These are phyloP conservation scores for Conidiobolus incongruus DNA, from an alignment of 371 early-diverging fungal genomes.

Conservation along the genomic window DNA sequence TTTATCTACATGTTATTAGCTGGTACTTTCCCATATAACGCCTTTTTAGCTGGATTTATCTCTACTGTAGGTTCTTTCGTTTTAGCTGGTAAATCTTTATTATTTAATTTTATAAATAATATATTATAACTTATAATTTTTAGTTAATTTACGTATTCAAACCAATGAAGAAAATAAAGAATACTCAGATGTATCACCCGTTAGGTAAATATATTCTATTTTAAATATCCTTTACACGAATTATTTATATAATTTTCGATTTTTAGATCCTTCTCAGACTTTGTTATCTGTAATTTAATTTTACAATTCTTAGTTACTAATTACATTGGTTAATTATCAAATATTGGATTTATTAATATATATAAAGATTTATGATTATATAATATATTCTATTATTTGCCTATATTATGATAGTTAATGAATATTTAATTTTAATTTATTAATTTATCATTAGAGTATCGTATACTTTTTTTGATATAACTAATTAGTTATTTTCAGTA, in stretches of 20 bases:
- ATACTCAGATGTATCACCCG: conserved; percentile 21
- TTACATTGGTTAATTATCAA: conserved; percentile 55
- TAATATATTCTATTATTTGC: no score
- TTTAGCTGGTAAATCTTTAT: conserved; percentile 42
- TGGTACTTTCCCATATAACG: conserved; percentile 91
- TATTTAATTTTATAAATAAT: background rate
- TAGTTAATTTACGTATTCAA: conserved; percentile 43
- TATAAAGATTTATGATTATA: no score
- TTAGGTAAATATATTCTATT: conserved; percentile 15
- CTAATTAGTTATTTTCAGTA: no score
- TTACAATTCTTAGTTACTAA: conserved; percentile 54
- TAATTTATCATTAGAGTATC: no score
- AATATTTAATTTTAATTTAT: no score
- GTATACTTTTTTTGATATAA: no score
- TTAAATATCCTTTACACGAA: conserved; percentile 1
- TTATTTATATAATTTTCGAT: background rate
- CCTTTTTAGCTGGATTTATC: conserved; percentile 87
- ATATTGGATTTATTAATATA: no score
- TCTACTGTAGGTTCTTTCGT: conserved; percentile 82
- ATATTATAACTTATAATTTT: background rate
- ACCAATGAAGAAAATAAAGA: conserved; percentile 38
- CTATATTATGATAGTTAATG: no score
- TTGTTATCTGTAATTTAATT: conserved; percentile 33
- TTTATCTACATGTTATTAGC: conserved; percentile 62
- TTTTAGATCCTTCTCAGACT: conserved; percentile 51